phyloP scores from a whole-genome alignment of 202 grass and related monocot species.

The Panicum hallii region DNA sequence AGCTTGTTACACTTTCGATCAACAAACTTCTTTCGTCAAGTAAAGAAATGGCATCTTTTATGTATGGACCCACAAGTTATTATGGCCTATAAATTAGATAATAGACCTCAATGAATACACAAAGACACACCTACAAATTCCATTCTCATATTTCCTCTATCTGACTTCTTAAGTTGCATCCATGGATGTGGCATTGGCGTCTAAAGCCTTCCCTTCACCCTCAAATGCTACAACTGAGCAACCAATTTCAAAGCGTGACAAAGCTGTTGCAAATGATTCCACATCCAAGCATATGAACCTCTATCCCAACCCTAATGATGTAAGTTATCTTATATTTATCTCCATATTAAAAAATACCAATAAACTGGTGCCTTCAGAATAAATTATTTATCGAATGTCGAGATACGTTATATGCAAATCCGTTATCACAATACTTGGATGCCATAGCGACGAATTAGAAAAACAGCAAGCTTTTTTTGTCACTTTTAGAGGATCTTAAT shows the following conservation, averaged over 20 bases:
- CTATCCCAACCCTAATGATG: neutral
- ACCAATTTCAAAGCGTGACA: neutral
- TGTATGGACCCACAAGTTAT: neutral
- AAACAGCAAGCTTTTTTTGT: no score
- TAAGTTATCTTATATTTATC: neutral
- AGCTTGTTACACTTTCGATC: neutral
- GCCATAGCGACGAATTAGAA: no score
- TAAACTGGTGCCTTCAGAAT: neutral
- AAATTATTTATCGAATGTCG: neutral
- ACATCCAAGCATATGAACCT: neutral
- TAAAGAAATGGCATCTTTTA: neutral
- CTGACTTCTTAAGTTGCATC: neutral
- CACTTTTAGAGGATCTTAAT: neutral
- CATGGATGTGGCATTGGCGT: slow-evolving; percentile 55
- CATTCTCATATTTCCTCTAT: neutral
- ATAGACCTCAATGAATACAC: neutral
- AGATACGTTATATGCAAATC: neutral
- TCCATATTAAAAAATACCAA: neutral
- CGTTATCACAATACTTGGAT: neutral
- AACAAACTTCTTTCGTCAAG: slow-evolving; percentile 28
- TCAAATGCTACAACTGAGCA: neutral
- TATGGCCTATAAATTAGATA: slow-evolving; percentile 28
- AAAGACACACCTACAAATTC: neutral
- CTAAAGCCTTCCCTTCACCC: slow-evolving; percentile 35
- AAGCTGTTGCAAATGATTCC: neutral